Conservation (phyloP, 139 green algal genomes). For the Chlamydomonas applanata region DNA sequence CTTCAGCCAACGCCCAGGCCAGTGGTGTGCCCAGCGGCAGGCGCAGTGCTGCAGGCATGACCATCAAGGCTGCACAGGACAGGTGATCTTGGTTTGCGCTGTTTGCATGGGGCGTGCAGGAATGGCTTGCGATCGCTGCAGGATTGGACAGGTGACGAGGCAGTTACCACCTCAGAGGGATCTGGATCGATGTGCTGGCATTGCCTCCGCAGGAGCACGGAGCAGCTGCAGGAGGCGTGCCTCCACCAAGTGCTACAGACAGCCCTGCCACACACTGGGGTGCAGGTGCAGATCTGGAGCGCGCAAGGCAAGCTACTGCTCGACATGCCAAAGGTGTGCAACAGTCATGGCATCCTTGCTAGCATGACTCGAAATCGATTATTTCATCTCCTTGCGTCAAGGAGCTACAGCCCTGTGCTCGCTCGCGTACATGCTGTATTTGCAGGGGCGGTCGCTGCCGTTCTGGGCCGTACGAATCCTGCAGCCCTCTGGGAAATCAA, state of each 20-base stretch:
- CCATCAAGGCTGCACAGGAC: too few relatives aligned
- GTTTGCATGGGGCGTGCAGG: not conserved
- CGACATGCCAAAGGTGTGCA: conserved; percentile 1
- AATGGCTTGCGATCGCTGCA: not conserved
- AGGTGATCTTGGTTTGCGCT: too few relatives aligned
- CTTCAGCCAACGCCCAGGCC: too few relatives aligned
- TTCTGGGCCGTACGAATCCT: not conserved
- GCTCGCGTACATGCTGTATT: too few relatives aligned
- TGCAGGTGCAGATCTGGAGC: conserved; percentile 19
- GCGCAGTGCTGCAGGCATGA: too few relatives aligned
- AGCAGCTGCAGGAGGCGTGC: conserved; percentile 1
- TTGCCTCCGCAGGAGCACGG: not conserved
- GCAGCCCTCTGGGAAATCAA: not conserved
- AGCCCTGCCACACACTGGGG: conserved; percentile 10
- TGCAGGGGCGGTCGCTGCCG: conserved; percentile 1
- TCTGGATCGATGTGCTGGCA: too few relatives aligned
- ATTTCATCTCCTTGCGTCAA: too few relatives aligned
- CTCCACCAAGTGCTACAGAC: conserved; percentile 14
- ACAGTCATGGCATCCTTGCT: too few relatives aligned
- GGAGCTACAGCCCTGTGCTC: too few relatives aligned
- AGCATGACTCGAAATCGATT: too few relatives aligned
- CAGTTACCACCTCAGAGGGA: not conserved
- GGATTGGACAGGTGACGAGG: not conserved
- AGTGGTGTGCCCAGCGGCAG: too few relatives aligned
- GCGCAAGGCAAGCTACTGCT: not conserved